Percentiles rank a stretch among this genome's conserved stretches.
phyloP scores from a whole-genome alignment of 2,329 filamentous ascomycete genomes.

The Talaromyces verruculosus region DNA sequence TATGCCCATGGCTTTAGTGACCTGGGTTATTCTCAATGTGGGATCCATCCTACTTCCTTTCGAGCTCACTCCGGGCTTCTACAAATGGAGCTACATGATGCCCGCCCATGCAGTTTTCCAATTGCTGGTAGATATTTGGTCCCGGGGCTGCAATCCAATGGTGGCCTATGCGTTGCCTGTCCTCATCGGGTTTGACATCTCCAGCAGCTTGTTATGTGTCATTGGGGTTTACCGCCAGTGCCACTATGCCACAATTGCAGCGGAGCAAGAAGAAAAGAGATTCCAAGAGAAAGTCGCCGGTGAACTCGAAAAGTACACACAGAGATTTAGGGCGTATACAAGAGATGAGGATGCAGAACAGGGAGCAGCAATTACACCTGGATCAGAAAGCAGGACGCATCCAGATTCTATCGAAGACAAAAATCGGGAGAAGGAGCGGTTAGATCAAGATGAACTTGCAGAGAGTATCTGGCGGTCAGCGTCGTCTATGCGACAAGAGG shows the following conservation, averaged over 20 bases:
- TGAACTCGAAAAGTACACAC: neutral
- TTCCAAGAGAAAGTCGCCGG: neutral
- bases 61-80: slow-evolving; percentile 46
- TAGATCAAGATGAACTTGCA: neutral
- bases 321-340: neutral
- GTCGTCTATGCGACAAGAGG: neutral
- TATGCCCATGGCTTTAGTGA: slow-evolving; percentile 48
- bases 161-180: slow-evolving; percentile 45
- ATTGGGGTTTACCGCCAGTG: neutral
- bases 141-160: slow-evolving; percentile 43
- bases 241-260: neutral
- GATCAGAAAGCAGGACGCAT: neutral
- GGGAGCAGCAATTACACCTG: neutral
- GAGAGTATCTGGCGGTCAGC: neutral
- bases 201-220: neutral
- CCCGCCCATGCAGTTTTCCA: slow-evolving; percentile 46
- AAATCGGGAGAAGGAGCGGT: no score
- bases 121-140: slow-evolving; percentile 47
- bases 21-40: slow-evolving; percentile 49
- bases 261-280: neutral
- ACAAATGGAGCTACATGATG: slow-evolving; percentile 41
- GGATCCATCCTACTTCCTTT: slow-evolving; percentile 47
- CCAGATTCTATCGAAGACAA: neutral
- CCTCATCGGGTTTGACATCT: slow-evolving; percentile 33
- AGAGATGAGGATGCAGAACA: neutral